Base-by-base conservation (phyloP, 169 alveolate species). In the Eimeria maxima region DNA sequence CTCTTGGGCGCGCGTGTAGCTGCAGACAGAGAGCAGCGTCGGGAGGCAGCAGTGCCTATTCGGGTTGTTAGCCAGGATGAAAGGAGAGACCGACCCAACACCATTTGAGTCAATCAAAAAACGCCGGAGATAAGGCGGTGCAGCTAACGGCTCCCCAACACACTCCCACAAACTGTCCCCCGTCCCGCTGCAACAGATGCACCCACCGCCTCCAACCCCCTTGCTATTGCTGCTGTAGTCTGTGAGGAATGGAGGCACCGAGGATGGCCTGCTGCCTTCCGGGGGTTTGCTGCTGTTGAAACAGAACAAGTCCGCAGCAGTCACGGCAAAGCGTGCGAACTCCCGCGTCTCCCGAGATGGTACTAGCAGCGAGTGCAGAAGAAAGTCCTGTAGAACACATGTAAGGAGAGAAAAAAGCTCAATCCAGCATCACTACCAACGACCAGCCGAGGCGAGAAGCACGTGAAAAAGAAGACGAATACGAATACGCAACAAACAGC, bases 271-370 rank as follows among this genome's bases (percentile, higher is more conserved):
- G 42, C 91, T 74, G 65, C 74, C 92, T 13, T 92, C 95, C 2
- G 95, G 95, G 18, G 95, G 92, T 16, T 33, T 92, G 3, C 29
- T n/a, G 81, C 91, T 53, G 55, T 92, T 92, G 71, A 92, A 92
- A 22, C 86, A 50, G 27, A 92, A 84, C 27, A 65, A 16, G 29
- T 92, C 95, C 1, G 83, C 80, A 22, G 88, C 91, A 6, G 95
- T 65, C 11, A 92, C 84, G 10, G 88, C 95, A 42, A 84, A 74
- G 33, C 95, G 95, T 11, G 91, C 91, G 38, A 92, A 92, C 90
- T 92, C 95, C 29, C 95, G 95, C 27, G 95, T 92, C 84, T 92
- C 95, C 7, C 95, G 90, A 24, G 95, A 92, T 3, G 95, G 95
- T 14, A 78, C 69, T 69, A 92, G 38, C 27, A 55, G 63, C 33